These are phyloP conservation scores for Diaporthe sp. DNA, from an alignment of 2,329 filamentous ascomycete species.

Conservation along the genomic window DNA sequence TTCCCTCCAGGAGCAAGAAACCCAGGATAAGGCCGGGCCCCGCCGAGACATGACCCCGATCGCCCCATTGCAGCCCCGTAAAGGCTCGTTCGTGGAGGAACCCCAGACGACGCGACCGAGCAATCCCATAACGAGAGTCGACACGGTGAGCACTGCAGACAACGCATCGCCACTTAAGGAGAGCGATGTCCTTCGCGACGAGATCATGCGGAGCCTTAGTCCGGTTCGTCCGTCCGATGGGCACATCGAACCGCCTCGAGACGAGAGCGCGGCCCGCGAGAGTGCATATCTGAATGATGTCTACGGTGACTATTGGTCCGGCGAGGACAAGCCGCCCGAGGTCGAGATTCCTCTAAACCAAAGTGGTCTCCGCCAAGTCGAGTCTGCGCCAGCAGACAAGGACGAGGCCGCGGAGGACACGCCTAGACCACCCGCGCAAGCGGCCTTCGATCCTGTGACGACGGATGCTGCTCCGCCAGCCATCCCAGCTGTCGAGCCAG, in stretches of 20 bases:
- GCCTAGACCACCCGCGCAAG: background rate
- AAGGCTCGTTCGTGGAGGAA: constrained; percentile 47
- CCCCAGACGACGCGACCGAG: constrained; percentile 53
- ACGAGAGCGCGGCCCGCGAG: constrained; percentile 56
- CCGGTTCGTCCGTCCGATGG: constrained; percentile 55
- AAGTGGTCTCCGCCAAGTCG: background rate
- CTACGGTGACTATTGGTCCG: constrained; percentile 77
- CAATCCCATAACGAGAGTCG: constrained; percentile 56
- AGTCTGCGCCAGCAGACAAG: background rate
- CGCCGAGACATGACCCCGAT: constrained; percentile 44
- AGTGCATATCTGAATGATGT: constrained; percentile 76
- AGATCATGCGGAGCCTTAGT: constrained; percentile 80
- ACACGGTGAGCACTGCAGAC: constrained; percentile 63
- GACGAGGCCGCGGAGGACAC: constrained; percentile 7
- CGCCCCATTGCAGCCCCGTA: constrained; percentile 61
- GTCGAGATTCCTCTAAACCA: constrained; percentile 1
- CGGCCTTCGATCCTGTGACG: background rate
- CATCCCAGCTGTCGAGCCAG: constrained; percentile 28
- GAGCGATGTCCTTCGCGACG: constrained; percentile 79
- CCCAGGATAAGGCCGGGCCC: constrained; percentile 2
- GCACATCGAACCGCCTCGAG: background rate
- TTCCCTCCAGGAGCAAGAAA: background rate
- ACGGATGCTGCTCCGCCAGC: background rate
- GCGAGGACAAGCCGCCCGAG: constrained; percentile 56
- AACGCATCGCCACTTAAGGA: constrained; percentile 73